Evolutionary conservation across 371 early-diverging fungal genomes (phyloP).

Genomic region (Mucor saturninus): DNA sequence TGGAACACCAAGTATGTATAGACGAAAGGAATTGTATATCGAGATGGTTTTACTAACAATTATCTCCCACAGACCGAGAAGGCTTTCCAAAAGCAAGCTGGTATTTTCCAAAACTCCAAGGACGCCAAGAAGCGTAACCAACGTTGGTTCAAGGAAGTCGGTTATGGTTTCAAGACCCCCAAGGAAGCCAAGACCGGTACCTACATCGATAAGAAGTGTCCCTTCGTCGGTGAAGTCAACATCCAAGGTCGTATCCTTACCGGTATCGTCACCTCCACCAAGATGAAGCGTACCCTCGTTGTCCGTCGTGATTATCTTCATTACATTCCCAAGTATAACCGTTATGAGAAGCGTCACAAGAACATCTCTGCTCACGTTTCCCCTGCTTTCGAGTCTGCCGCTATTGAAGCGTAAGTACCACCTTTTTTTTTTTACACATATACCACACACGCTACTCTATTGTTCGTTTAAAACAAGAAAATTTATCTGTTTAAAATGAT

Average conservation of each 20-base stretch:
- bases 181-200: conserved; percentile 95
- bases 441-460: conserved; percentile 1
- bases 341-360: conserved; percentile 99
- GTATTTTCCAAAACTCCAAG: conserved; percentile 96
- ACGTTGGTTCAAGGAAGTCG: conserved; percentile 98
- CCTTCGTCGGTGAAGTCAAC: conserved; percentile 98
- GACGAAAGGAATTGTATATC: background rate
- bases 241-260: conserved; percentile 99
- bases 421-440: conserved; percentile 3
- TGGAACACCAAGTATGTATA: conserved; percentile 37
- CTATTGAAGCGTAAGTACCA: conserved; percentile 57
- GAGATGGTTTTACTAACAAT: background rate
- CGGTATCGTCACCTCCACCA: conserved; percentile 96
- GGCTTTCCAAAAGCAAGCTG: conserved; percentile 97
- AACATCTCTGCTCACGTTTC: conserved; percentile 99
- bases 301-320: conserved; percentile 99
- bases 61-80: conserved; percentile 67
- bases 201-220: conserved; percentile 99
- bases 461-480: conserved; percentile 22
- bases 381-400: conserved; percentile 97
- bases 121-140: conserved; percentile 74
- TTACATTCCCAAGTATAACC: conserved; percentile 99
- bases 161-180: conserved; percentile 99
- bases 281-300: conserved; percentile 99
- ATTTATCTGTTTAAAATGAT: background rate